These are phyloP conservation scores for Cryphonectria nitschkei DNA, from an alignment of 2,329 filamentous ascomycete genomes.

Conservation along the genomic window DNA sequence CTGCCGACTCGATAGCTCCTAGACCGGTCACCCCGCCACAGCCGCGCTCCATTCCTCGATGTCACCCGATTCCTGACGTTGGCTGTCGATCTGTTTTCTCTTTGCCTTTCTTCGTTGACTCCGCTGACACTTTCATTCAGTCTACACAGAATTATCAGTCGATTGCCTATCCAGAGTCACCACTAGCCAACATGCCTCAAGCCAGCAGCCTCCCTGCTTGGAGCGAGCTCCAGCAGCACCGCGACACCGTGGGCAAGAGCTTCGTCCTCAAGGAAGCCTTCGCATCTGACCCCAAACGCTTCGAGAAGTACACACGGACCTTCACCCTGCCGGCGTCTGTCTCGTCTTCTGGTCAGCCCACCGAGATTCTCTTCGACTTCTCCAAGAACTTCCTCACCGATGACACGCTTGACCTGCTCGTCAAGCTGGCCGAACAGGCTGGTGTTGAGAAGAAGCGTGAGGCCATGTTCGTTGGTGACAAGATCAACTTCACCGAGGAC, in stretches of 20 bases:
- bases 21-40: not conserved
- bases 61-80: not conserved
- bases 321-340: slow-evolving; percentile 80
- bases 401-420: slow-evolving; percentile 83
- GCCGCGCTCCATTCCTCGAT: not conserved
- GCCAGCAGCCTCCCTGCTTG: slow-evolving; percentile 85
- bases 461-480: slow-evolving; percentile 95
- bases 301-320: slow-evolving; percentile 85
- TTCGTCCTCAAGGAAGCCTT: slow-evolving; percentile 95
- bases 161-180: not conserved
- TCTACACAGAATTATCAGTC: not conserved
- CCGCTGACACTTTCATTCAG: not conserved
- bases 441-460: slow-evolving; percentile 91
- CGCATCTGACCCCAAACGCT: slow-evolving; percentile 82
- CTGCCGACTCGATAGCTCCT: not conserved
- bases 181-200: slow-evolving; percentile 68
- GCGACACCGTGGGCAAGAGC: slow-evolving; percentile 81
- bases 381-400: slow-evolving; percentile 98
- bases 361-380: slow-evolving; percentile 96
- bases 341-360: slow-evolving; percentile 57
- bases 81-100: not conserved
- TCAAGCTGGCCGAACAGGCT: slow-evolving; percentile 90
- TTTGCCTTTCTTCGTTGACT: not conserved
- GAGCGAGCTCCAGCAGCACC: slow-evolving; percentile 89
- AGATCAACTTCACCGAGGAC: slow-evolving; percentile 99